Evolutionary conservation across 2,329 filamentous ascomycete species (phyloP), one percentile per base, ranked within the genome.

Genomic region (Leptographium procerum): DNA sequence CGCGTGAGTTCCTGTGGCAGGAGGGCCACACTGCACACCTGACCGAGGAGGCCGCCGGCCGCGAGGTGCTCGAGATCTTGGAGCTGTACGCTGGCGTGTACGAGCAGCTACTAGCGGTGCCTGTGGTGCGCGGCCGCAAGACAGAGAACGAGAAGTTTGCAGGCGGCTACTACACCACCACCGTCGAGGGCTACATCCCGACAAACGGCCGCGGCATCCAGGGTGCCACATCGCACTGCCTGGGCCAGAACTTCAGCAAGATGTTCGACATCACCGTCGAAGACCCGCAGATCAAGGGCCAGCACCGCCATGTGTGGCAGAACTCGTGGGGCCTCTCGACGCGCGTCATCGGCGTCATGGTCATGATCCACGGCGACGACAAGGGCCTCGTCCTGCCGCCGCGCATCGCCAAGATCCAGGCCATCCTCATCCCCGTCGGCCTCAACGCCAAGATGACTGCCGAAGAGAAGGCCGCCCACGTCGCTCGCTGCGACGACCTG

Each of bases 251-350:
- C 76, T 99, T 99, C 76, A 91, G 87, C 72, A 96, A 95, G 76
- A 99, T 99, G 64, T 99, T 97, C 71, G 88, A 94, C 72, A 97
- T 99, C 71, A 95, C 88, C 0, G 90, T 99, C 33, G 92, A 99
- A 72, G 91, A 99, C 69, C 94, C 94, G 28, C 78, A 79, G 61
- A 81, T 94, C 71, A 87, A 89, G 74, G 88, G 88, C 64, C 81
- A 86, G 65, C 86, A 90, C 68, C 77, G 96, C 59, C 77, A 92
- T 69, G 91, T 97, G 59, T 97, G 92, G 91, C 94, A 99, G 73
- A 99, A 99, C 78, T 96, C 91, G 16, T 99, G 94, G 94, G 94
- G 94, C 74, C 83, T 99, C 61, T 97, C 92, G 1, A 99, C 94
- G 57, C 90, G 94, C 70, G 90, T 92, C 59, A 95, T 99, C 64